These are phyloP conservation scores for Pulveroboletus frians DNA, from an alignment of 768 basidiomycete species.

Conservation along the genomic window DNA sequence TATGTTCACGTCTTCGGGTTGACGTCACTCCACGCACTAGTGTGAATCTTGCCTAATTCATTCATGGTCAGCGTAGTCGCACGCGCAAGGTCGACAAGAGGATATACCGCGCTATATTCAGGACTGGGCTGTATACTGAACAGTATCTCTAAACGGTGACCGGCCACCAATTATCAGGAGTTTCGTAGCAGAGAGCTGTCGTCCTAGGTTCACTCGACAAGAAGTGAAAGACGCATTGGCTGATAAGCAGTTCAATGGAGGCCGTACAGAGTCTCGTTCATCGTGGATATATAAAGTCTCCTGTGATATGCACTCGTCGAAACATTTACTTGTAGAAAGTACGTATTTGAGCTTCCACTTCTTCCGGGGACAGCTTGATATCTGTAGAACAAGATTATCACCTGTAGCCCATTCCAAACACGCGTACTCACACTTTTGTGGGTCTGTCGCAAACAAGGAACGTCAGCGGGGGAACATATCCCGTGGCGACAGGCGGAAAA, in stretches of 20 bases:
- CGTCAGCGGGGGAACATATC: conserved; percentile 2
- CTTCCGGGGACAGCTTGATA: conserved; percentile 67
- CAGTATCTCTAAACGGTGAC: too few relatives aligned
- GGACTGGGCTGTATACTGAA: too few relatives aligned
- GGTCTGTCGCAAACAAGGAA: conserved; percentile 32
- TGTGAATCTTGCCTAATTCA: too few relatives aligned
- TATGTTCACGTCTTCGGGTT: too few relatives aligned
- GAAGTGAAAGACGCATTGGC: too few relatives aligned
- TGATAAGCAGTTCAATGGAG: neutral
- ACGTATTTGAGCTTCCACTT: conserved; percentile 66
- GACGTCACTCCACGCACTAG: too few relatives aligned
- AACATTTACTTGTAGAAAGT: conserved; percentile 45
- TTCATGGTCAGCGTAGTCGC: too few relatives aligned
- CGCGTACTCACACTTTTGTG: conserved; percentile 45
- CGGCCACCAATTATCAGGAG: too few relatives aligned
- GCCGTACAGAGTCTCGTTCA: neutral
- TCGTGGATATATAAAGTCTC: neutral
- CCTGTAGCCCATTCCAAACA: neutral
- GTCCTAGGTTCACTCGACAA: too few relatives aligned
- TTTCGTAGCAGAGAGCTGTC: too few relatives aligned
- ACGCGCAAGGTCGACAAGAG: too few relatives aligned
- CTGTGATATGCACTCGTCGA: neutral
- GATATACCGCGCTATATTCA: too few relatives aligned
- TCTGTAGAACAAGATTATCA: conserved; percentile 39
- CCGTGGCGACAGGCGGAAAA: conserved; percentile 1